phyloP scores from a whole-genome alignment of 805 yeast species.

The Pichia membranifaciens region DNA sequence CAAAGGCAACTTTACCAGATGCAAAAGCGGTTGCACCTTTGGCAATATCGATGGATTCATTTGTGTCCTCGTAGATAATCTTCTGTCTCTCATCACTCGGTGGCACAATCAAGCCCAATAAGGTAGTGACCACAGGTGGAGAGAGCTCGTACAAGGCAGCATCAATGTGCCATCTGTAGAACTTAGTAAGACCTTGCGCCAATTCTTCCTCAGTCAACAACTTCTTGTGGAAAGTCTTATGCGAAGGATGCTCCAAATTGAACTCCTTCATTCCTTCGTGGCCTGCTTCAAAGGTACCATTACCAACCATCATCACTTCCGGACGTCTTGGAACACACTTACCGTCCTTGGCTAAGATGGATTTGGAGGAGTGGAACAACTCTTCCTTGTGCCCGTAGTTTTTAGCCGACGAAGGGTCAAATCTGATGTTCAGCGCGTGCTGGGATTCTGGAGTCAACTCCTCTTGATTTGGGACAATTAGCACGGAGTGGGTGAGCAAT shows the following conservation, averaged over 20 bases:
- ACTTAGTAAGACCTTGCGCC: slow-evolving; percentile 61
- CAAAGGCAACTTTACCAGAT: slow-evolving; percentile 76
- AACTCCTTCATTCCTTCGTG: slow-evolving; percentile 43
- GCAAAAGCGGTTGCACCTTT: slow-evolving; percentile 90
- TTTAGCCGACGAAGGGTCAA: slow-evolving; percentile 67
- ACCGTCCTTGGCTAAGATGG: slow-evolving; percentile 78
- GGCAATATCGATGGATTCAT: slow-evolving; percentile 58
- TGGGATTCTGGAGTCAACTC: slow-evolving; percentile 68
- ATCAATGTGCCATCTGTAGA: slow-evolving; percentile 92
- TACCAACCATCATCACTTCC: slow-evolving; percentile 86
- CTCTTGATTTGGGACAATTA: slow-evolving; percentile 70
- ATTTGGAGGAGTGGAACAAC: slow-evolving; percentile 56
- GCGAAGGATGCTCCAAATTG: slow-evolving; percentile 74
- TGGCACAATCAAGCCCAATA: slow-evolving; percentile 79
- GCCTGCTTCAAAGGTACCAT: slow-evolving; percentile 54
- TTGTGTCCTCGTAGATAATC: slow-evolving; percentile 61
- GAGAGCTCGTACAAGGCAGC: slow-evolving; percentile 81
- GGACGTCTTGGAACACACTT: slow-evolving; percentile 75
- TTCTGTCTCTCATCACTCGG: slow-evolving; percentile 55
- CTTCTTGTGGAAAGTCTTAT: slow-evolving; percentile 69
- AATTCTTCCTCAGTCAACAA: slow-evolving; percentile 61
- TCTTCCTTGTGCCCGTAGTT: slow-evolving; percentile 78
- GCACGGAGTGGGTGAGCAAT: slow-evolving; percentile 60
- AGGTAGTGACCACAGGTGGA: slow-evolving; percentile 82
- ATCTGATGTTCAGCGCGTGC: slow-evolving; percentile 65